phyloP scores from a whole-genome alignment of 2,329 filamentous ascomycete genomes.

The Bipolaris sorokiniana region DNA sequence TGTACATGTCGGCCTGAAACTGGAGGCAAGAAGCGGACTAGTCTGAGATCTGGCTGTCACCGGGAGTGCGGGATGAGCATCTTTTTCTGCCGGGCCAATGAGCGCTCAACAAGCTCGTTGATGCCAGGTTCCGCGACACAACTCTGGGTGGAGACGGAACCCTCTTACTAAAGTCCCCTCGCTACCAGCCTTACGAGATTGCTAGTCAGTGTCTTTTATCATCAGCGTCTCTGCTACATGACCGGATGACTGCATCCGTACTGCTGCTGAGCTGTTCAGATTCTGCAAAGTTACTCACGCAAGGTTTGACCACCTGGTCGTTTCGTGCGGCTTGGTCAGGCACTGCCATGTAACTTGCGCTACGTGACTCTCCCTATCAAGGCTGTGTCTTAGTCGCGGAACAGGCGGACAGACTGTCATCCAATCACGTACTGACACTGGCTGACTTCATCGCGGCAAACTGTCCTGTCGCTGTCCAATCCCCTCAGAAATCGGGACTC shows the following conservation, averaged over 20 bases:
- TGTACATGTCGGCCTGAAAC: constrained; percentile 9
- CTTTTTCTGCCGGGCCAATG: constrained; percentile 9
- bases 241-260: background rate
- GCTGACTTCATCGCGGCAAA: constrained; percentile 12
- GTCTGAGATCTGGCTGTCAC: constrained; percentile 15
- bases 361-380: constrained; percentile 12
- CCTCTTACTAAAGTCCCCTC: background rate
- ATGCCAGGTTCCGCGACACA: constrained; percentile 7
- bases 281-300: background rate
- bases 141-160: background rate
- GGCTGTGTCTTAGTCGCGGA: constrained; percentile 14
- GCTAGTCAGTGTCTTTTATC: background rate
- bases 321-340: constrained; percentile 15
- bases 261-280: background rate
- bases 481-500: background rate
- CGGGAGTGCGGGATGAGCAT: constrained; percentile 21
- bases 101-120: constrained; percentile 2
- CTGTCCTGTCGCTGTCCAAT: constrained; percentile 1
- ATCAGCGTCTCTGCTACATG: background rate
- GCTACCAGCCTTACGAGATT: constrained; percentile 5
- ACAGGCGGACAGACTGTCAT: background rate
- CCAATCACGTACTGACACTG: constrained; percentile 10
- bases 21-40: constrained; percentile 12
- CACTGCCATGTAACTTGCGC: constrained; percentile 9
- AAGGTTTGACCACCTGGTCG: constrained; percentile 3